Conservation (phyloP, 2,329 filamentous ascomycete species). For the Basipetospora chlamydospora region DNA sequence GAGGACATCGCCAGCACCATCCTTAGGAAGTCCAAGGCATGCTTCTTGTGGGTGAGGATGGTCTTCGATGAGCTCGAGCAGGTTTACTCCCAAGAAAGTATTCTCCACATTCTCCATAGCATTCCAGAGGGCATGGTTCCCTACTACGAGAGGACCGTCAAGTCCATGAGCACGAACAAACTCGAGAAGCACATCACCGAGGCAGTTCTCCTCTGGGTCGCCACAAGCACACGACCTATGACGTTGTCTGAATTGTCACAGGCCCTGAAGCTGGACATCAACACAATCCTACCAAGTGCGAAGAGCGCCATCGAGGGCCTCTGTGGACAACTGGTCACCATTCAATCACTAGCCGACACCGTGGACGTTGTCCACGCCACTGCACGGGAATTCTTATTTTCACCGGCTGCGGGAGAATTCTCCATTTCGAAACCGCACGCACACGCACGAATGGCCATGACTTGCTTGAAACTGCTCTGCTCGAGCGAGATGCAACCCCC, state of each 20-base stretch:
- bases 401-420: slow-evolving; percentile 13
- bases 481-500: neutral
- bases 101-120: slow-evolving; percentile 14
- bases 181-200: slow-evolving; percentile 14
- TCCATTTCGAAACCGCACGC: slow-evolving; percentile 10
- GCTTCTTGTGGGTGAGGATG: slow-evolving; percentile 18
- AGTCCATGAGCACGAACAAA: slow-evolving; percentile 13
- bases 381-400: slow-evolving; percentile 14
- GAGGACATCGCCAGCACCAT: neutral
- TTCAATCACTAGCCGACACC: slow-evolving; percentile 10
- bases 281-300: slow-evolving; percentile 10
- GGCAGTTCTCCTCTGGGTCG: slow-evolving; percentile 15
- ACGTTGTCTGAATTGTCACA: slow-evolving; percentile 13
- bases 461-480: slow-evolving; percentile 13
- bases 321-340: slow-evolving; percentile 17
- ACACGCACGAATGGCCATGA: slow-evolving; percentile 13
- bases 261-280: slow-evolving; percentile 15
- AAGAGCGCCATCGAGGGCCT: slow-evolving; percentile 12
- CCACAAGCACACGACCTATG: slow-evolving; percentile 11
- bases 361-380: slow-evolving; percentile 16
- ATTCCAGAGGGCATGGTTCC: slow-evolving; percentile 19
- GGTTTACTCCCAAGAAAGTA: slow-evolving; percentile 12
- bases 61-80: slow-evolving; percentile 17
- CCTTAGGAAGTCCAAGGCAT: slow-evolving; percentile 13
- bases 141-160: slow-evolving; percentile 11